Evolutionary conservation across 2,329 filamentous ascomycete genomes (phyloP), one percentile per base, ranked within the genome.

Genomic region (Tothia fuscella): DNA sequence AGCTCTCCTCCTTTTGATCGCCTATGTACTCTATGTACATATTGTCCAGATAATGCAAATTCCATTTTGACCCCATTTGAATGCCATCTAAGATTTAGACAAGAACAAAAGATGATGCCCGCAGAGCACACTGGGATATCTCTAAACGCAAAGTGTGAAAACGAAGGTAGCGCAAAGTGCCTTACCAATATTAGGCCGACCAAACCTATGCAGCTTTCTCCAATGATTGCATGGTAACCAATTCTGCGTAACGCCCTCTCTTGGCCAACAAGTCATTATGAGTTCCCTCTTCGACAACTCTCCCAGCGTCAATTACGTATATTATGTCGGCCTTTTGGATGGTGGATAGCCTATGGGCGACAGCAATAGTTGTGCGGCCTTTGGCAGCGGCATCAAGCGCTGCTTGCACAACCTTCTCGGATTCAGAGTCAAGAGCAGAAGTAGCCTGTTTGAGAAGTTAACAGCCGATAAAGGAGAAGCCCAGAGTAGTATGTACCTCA

Each of bases 321-420:
- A 96, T 96, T 37, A 89, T 66, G 56, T 96, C 89, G 0, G 89
- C 89, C 57, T 91, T 88, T 57, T 94, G 87, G 46, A 96, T 95
- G 0, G 91, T 95, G 54, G 79, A 86, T 5, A 98, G 66, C 19
- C 91, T 72, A 62, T 98, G 89, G 3, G 91, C 91, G 1, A 98
- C 89, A 1, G 89, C 88, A 48, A 98, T 91, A 0, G 89, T 96
- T 74, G 87, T 93, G 39, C 87, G 74, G 7, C 85, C 85, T 62
- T 83, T 81, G 16, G 85, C 80, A 2, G 87, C 87, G 48, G 78
- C 77, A 59, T 95, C 83, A 13, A 91, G 69, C 0, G 84, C 84
- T 0, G 74, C 79, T 61, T 91, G 83, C 25, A 91, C 84, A 1
- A 87, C 78, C 54, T 85, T 79, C 60, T 89, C 84, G 2, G 72